A percentile compares a stretch with the other conserved stretches of the same genome.
Conservation (phyloP, 805 yeast species). For the Candida morakotiae region DNA sequence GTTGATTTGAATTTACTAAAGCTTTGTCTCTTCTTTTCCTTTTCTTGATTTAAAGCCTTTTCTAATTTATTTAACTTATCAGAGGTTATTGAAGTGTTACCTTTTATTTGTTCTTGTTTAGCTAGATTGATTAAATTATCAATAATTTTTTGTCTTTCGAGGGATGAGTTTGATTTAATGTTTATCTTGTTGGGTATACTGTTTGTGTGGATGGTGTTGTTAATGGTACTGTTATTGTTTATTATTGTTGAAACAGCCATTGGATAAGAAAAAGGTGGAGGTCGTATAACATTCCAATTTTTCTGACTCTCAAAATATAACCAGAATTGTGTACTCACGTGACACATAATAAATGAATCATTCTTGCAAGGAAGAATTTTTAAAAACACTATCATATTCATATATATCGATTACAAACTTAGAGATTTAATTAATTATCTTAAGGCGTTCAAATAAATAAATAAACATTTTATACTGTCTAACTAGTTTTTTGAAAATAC, state of each 20-base stretch:
- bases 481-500: too few species aligned
- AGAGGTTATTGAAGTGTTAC: slow-evolving; percentile 33
- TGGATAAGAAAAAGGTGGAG: background rate
- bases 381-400: too few species aligned
- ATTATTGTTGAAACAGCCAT: slow-evolving; percentile 6
- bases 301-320: too few species aligned
- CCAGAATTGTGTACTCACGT: too few species aligned
- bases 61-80: slow-evolving; percentile 32
- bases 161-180: background rate
- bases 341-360: too few species aligned
- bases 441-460: too few species aligned
- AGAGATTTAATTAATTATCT: too few species aligned
- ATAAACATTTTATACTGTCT: too few species aligned
- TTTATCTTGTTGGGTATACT: background rate
- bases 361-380: too few species aligned
- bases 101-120: slow-evolving; percentile 33
- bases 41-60: slow-evolving; percentile 19
- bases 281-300: background rate
- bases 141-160: slow-evolving; percentile 20
- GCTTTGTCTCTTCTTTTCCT: slow-evolving; percentile 5
- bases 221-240: background rate
- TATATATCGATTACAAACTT: too few species aligned
- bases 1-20: slow-evolving; percentile 10
- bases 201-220: background rate
- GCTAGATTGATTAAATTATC: slow-evolving; percentile 27